Conservation (phyloP, 306 rosid genomes). For the Pyrus pyrifolia region DNA sequence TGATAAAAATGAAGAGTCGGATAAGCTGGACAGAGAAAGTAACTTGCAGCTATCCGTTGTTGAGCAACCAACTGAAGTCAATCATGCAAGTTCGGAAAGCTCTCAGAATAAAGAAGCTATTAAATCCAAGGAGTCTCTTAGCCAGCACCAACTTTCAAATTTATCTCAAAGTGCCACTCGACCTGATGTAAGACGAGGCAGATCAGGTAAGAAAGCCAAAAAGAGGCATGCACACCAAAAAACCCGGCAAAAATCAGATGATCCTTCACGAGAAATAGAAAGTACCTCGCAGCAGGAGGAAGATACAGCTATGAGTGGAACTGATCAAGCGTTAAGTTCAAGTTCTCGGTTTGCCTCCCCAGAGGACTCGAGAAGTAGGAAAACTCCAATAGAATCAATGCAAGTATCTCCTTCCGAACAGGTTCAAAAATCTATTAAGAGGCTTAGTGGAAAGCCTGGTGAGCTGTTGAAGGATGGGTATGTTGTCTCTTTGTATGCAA, state of each 20-base stretch:
- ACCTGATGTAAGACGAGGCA: constrained; percentile 80
- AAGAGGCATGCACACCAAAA: constrained; percentile 81
- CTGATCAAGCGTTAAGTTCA: constrained; percentile 87
- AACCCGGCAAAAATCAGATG: constrained; percentile 59
- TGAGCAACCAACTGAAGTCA: constrained; percentile 52
- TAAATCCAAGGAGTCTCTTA: constrained; percentile 48
- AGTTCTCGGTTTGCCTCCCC: constrained; percentile 70
- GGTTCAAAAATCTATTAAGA: constrained; percentile 44
- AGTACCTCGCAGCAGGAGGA: constrained; percentile 65
- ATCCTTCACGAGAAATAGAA: constrained; percentile 63
- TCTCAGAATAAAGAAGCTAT: constrained; percentile 51
- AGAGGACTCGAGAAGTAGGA: constrained; percentile 75
- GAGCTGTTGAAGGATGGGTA: constrained; percentile 81
- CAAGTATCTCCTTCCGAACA: constrained; percentile 57
- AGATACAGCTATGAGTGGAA: constrained; percentile 90
- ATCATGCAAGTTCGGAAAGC: constrained; percentile 49
- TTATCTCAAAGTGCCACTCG: constrained; percentile 53
- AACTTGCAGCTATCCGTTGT: constrained; percentile 43
- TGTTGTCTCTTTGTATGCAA: constrained; percentile 71
- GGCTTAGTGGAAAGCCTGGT: constrained; percentile 60
- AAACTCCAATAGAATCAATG: constrained; percentile 62
- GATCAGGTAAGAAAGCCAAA: constrained; percentile 90
- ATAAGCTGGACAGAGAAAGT: constrained; percentile 50
- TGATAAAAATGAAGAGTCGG: constrained; percentile 58
- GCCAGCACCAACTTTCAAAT: constrained; percentile 61